Conservation (phyloP, 2,329 filamentous ascomycete species). For the Aureobasidium melanogenum region DNA sequence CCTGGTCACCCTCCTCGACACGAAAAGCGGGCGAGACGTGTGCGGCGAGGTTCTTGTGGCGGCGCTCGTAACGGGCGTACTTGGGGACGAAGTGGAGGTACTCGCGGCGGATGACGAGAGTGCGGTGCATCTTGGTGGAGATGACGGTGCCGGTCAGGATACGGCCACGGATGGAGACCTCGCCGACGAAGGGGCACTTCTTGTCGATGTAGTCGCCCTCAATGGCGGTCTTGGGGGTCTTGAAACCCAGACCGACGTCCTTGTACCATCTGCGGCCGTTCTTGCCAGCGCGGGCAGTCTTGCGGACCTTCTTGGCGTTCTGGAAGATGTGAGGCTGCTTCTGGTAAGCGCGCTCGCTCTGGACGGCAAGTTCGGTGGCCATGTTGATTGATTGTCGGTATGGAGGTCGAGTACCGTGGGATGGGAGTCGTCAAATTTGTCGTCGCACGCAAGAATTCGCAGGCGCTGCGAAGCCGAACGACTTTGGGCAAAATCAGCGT, state of each 20-base stretch:
- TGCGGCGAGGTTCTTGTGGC: conserved; percentile 99
- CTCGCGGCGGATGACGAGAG: conserved; percentile 97
- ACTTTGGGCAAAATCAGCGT: neutral
- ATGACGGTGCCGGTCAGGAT: conserved; percentile 98
- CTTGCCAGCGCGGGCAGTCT: conserved; percentile 75
- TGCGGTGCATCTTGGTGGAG: conserved; percentile 99
- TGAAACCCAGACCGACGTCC: conserved; percentile 98
- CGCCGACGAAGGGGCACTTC: conserved; percentile 99
- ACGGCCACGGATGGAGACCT: conserved; percentile 99
- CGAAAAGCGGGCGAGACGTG: conserved; percentile 99
- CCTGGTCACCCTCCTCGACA: conserved; percentile 99
- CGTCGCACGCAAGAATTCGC: conserved; percentile 6
- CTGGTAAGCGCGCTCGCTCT: conserved; percentile 99
- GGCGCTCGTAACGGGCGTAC: conserved; percentile 99
- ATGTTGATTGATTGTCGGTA: conserved; percentile 49
- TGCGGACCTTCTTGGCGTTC: conserved; percentile 88
- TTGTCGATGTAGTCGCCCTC: conserved; percentile 99
- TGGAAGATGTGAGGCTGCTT: conserved; percentile 99
- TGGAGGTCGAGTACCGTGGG: conserved; percentile 9
- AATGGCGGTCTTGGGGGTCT: conserved; percentile 97
- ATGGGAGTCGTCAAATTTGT: conserved; percentile 10
- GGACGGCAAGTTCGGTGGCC: conserved; percentile 98
- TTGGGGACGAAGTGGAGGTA: conserved; percentile 99
- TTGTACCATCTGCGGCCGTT: conserved; percentile 97
- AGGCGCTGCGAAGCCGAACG: neutral